These are phyloP conservation scores for Cryptomeria japonica DNA, from an alignment of 75 land plant genomes.

Conservation along the genomic window DNA sequence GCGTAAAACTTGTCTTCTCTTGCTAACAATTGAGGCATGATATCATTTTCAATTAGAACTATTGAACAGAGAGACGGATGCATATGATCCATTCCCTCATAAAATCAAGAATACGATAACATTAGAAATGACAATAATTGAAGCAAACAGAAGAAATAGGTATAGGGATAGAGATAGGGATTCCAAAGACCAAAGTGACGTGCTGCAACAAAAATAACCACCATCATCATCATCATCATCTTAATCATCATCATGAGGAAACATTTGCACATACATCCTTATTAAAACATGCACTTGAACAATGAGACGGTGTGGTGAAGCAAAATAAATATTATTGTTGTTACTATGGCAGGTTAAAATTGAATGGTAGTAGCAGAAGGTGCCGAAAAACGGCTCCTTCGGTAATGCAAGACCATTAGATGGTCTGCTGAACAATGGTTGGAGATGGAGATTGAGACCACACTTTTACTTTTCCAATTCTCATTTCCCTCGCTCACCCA, in stretches of 20 bases:
- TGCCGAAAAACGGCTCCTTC: constrained; percentile 15
- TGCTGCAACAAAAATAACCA: too few species aligned
- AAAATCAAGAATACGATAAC: too few species aligned
- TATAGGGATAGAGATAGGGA: too few species aligned
- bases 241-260: too few species aligned
- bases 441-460: constrained; percentile 8
- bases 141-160: neutral
- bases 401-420: constrained; percentile 54
- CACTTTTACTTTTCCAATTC: neutral
- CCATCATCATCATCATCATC: too few species aligned
- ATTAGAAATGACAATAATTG: neutral
- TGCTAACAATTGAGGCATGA: too few species aligned
- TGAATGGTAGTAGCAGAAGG: neutral
- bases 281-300: neutral
- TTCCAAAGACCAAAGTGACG: neutral
- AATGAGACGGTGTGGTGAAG: neutral
- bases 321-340: neutral
- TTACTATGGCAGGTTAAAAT: neutral
- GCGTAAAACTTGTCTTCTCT: too few species aligned
- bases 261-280: neutral
- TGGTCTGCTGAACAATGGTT: constrained; percentile 32
- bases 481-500: constrained; percentile 26
- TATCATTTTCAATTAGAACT: too few species aligned
- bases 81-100: too few species aligned
- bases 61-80: too few species aligned